Base-by-base conservation (phyloP, 345 rosid species). In the Lenwebbia sp. region DNA sequence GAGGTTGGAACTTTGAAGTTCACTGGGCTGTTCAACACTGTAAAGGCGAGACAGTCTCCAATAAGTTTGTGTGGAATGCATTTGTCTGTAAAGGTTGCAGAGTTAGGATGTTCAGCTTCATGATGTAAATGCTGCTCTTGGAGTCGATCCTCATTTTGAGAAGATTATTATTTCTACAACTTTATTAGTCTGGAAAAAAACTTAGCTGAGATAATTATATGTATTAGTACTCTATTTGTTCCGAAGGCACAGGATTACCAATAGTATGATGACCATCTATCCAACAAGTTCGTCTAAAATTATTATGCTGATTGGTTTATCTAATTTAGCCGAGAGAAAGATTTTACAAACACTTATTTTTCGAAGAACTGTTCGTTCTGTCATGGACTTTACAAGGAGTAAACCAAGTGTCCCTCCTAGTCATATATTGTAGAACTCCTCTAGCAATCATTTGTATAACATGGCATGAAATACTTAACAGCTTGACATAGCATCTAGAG, bases 171-270 rank as follows among this genome's bases (percentile, higher is more conserved):
- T 9, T 33, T 70, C 10, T 19, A 33, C 78, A 70, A 70, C 47
- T 70, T 70, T 8, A 37, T 33, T 70, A 19, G 6, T 70, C 47
- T 9, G 21, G 13, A 23, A 33, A 37, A 19, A 33, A 70, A 33
- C 11, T 54, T 17, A 30, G 41, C 11, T 3, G 44, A 2, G 5
- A 7, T 62, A 15, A 30, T 62, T 7, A 30, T 62, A 62, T 30
- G 41, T 3, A 30, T 30, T 10, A 0, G 12, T 17, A 62, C 41
- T 30, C 41, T 30, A 6, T 13, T 60, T 60, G 2, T 60, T 28
- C 21, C 10, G 0, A 30, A 4, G 37, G 74, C 74, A 60, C 23
- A 0, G 1, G 23, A 65, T 15, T 70, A 0, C 78, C 78, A 33
- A 25, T 19, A 17, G 78, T 70, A 70, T 19, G 78, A 70, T 4